phyloP scores from a whole-genome alignment of 1,139 yeast genomes.

The Yarrowia galli region DNA sequence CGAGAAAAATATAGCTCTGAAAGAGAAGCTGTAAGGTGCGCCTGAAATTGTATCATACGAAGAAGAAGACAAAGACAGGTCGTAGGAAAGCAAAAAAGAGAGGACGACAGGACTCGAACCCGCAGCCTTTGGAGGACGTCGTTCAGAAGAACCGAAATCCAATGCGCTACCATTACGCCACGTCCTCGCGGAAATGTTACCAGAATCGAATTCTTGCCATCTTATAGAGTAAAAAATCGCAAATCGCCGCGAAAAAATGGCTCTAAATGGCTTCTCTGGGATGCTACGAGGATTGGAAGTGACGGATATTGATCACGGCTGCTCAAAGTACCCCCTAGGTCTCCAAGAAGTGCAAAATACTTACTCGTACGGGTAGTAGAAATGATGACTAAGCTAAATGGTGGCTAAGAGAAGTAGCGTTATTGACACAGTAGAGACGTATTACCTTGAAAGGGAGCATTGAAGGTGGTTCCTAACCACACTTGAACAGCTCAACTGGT shows the following conservation, averaged over 20 bases:
- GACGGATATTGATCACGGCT: too few species aligned
- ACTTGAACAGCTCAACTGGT: too few species aligned
- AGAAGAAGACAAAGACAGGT: background rate
- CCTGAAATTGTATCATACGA: background rate
- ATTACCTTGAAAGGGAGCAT: too few species aligned
- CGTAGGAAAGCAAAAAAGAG: constrained; percentile 2
- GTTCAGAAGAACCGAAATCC: constrained; percentile 37
- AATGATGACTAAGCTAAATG: too few species aligned
- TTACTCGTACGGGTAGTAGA: too few species aligned
- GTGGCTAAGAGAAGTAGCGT: too few species aligned
- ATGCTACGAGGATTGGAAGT: too few species aligned
- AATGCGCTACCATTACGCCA: constrained; percentile 38
- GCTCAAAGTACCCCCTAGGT: too few species aligned
- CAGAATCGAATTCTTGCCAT: background rate
- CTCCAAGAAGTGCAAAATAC: too few species aligned
- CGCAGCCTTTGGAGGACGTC: constrained; percentile 38
- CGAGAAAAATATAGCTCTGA: background rate
- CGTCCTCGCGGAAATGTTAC: constrained; percentile 13
- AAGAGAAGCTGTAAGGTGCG: background rate
- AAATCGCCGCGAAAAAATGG: background rate
- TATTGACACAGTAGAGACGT: too few species aligned
- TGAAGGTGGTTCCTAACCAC: too few species aligned
- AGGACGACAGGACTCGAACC: constrained; percentile 38
- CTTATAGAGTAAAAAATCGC: background rate
- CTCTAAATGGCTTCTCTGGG: background rate